Base-by-base conservation (phyloP, 1,139 yeast species). In the Pneumocystis carinii region DNA sequence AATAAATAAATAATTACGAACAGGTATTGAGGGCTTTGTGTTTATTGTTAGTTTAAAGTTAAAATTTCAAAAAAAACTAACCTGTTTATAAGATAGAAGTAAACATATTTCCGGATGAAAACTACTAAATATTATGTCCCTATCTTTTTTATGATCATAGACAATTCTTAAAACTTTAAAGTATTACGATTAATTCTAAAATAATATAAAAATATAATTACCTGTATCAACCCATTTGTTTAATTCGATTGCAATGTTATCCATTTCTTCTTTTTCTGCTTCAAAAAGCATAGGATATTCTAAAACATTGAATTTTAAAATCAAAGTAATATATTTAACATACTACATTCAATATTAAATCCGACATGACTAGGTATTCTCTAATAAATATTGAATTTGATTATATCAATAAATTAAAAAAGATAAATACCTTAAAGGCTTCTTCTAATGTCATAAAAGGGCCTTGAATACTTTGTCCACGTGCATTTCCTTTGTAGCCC, bases 101-200 rank as follows among this genome's bases (percentile, higher is more conserved):
- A 88, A 75, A 74, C 97, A 92, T 42, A 90, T 81, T 72, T 92
- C 97, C 0, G 98, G 98, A 71, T 92, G 96, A 79, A 92, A 92
- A 2, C 96, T 87, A 2, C 96, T 88, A 71, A 92, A 88, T 27
- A 92, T 85, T 62, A 92, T 82, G 73, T 92, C 96, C 68, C 97
- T 80, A 12, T 90, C 94, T 42, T 82, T 78, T 10, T 83, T 82
- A 72, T 87, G 80, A 67, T 89, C 95, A 72, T 86, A 90, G 14
- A 92, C 94, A 48, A 81, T 80, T 70, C 86, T 79, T 69, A 92
- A 78, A 35, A 92, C 89, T 0, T 95, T 85, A 71, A 87, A 69
- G 29, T 57, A 37, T 37, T 8, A 19, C 6, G 19, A 57, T 17
- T 37, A 65, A 62, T 37, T 14, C 24, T 36, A 39, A 27, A 38